These are phyloP conservation scores for Arabidopsis hybrid DNA, from an alignment of 441 rosid species.

Conservation along the genomic window DNA sequence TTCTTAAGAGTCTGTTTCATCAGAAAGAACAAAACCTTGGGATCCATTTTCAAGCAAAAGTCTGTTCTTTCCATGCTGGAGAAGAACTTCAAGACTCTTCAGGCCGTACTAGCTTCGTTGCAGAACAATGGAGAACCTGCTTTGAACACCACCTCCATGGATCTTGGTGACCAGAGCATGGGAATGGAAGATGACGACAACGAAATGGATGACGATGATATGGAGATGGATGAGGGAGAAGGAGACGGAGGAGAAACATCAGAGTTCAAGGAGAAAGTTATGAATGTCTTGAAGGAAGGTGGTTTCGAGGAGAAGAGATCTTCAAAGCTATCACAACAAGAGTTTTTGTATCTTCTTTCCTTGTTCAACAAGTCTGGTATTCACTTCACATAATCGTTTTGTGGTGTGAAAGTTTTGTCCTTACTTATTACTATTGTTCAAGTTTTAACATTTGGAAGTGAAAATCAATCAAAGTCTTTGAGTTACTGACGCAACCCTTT, in stretches of 20 bases:
- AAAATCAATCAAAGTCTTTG: neutral
- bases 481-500: slow-evolving; percentile 6
- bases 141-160: slow-evolving; percentile 40
- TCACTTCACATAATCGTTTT: slow-evolving; percentile 56
- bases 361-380: slow-evolving; percentile 85
- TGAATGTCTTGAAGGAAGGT: slow-evolving; percentile 69
- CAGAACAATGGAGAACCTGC: slow-evolving; percentile 35
- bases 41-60: slow-evolving; percentile 80
- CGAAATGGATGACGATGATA: slow-evolving; percentile 64
- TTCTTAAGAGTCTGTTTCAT: slow-evolving; percentile 83
- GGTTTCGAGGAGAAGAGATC: slow-evolving; percentile 78
- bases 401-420: slow-evolving; percentile 10
- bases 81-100: slow-evolving; percentile 85
- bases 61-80: slow-evolving; percentile 71
- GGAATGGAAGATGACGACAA: slow-evolving; percentile 60
- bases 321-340: slow-evolving; percentile 79
- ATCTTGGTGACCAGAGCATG: slow-evolving; percentile 58
- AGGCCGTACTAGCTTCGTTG: slow-evolving; percentile 53
- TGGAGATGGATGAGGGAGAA: slow-evolving; percentile 68
- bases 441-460: neutral
- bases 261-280: slow-evolving; percentile 70
- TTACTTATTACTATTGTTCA: slow-evolving; percentile 41
- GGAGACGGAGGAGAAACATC: slow-evolving; percentile 52
- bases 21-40: slow-evolving; percentile 87
- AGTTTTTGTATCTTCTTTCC: slow-evolving; percentile 80